These are phyloP conservation scores for Penicillium nordicum DNA, from an alignment of 2,329 filamentous ascomycete genomes.

Conservation along the genomic window DNA sequence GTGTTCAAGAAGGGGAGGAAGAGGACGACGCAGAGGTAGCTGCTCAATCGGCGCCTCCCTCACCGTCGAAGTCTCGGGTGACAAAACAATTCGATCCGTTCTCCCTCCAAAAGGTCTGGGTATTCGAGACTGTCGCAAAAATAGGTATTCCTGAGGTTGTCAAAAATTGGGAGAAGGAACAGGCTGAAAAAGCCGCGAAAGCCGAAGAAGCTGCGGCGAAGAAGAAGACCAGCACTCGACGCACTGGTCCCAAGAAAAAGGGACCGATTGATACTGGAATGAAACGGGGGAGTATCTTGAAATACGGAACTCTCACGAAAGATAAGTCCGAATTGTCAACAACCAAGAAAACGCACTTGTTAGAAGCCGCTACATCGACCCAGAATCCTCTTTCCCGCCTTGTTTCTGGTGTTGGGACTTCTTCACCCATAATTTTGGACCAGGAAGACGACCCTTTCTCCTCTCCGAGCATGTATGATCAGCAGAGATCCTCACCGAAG, in stretches of 20 bases:
- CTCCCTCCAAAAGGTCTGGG: constrained; percentile 64
- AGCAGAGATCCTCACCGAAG: constrained; percentile 8
- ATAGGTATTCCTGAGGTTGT: constrained; percentile 64
- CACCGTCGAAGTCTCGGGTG: constrained; percentile 26
- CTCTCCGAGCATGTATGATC: constrained; percentile 18
- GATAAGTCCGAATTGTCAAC: constrained; percentile 29
- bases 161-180: constrained; percentile 58
- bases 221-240: constrained; percentile 29
- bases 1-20: constrained; percentile 29
- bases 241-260: constrained; percentile 33
- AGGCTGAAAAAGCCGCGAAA: constrained; percentile 30
- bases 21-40: constrained; percentile 31
- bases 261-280: constrained; percentile 40
- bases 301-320: constrained; percentile 41
- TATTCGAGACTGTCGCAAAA: constrained; percentile 62
- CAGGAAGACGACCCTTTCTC: constrained; percentile 10
- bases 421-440: constrained; percentile 8
- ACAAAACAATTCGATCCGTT: constrained; percentile 58
- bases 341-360: constrained; percentile 28
- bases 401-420: not conserved
- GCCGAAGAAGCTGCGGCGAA: constrained; percentile 20
- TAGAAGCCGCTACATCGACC: constrained; percentile 27
- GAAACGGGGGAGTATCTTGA: constrained; percentile 41
- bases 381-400: constrained; percentile 11
- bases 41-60: constrained; percentile 20